Conservation (phyloP, 2,329 filamentous ascomycete genomes). For the Macrophomina tecta region DNA sequence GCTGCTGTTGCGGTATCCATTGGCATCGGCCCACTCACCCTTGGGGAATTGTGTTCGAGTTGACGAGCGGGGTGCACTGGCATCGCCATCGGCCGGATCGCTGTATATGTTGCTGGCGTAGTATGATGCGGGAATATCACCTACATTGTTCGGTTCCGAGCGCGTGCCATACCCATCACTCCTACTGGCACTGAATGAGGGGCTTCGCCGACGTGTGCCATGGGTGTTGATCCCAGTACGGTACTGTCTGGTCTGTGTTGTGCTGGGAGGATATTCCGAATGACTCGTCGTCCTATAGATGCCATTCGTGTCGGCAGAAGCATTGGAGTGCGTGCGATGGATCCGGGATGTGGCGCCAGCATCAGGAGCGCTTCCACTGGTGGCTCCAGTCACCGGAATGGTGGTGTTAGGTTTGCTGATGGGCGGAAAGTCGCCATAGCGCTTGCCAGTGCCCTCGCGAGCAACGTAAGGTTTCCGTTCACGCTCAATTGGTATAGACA, state of each 20-base stretch:
- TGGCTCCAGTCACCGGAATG: constrained; percentile 32
- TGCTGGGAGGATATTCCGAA: constrained; percentile 37
- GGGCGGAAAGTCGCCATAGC: constrained; percentile 49
- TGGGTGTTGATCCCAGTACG: constrained; percentile 35
- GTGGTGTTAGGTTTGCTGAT: constrained; percentile 25
- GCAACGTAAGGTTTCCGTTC: constrained; percentile 69
- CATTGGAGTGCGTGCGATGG: constrained; percentile 41
- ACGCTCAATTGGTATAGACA: constrained; percentile 64
- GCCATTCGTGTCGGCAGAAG: constrained; percentile 33
- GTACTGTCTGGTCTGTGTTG: constrained; percentile 31
- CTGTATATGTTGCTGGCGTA: constrained; percentile 41
- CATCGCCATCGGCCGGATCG: constrained; percentile 40
- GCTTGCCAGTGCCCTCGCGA: constrained; percentile 64
- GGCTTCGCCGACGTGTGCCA: constrained; percentile 40
- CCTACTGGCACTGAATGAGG: constrained; percentile 35
- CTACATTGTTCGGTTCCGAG: constrained; percentile 42
- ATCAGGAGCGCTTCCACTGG: constrained; percentile 34
- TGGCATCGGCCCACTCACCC: constrained; percentile 35
- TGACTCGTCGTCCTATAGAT: constrained; percentile 5
- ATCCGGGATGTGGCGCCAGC: constrained; percentile 35
- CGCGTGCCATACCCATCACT: constrained; percentile 39
- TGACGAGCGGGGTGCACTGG: constrained; percentile 1
- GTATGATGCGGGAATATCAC: constrained; percentile 39
- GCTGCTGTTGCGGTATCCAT: constrained; percentile 11
- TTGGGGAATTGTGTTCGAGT: constrained; percentile 33